Conservation (phyloP, 192 early-diverging fungal genomes). For the Backusella tarrabulga region DNA sequence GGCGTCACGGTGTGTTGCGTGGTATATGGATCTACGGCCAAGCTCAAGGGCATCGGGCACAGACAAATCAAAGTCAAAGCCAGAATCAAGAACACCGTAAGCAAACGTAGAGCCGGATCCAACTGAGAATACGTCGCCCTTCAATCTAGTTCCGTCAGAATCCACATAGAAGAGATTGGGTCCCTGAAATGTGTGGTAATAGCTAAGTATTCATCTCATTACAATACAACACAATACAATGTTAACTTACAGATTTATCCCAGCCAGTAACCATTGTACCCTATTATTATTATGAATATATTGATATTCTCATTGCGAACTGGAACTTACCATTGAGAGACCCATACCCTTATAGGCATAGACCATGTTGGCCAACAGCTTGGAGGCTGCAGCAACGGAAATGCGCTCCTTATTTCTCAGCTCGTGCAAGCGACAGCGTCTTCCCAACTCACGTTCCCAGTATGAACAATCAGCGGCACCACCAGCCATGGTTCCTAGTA, state of each 20-base stretch:
- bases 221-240: neutral
- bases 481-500: conserved; percentile 98
- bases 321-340: conserved; percentile 76
- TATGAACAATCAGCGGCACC: conserved; percentile 98
- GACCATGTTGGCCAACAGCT: conserved; percentile 95
- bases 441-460: conserved; percentile 97
- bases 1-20: conserved; percentile 94
- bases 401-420: conserved; percentile 98
- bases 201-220: neutral
- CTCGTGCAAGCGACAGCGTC: conserved; percentile 92
- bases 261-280: conserved; percentile 99
- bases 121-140: conserved; percentile 90
- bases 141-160: conserved; percentile 87
- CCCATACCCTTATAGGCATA: conserved; percentile 99
- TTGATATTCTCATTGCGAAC: neutral
- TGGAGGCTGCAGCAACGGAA: conserved; percentile 96
- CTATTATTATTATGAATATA: conserved; percentile 28
- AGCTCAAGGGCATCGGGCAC: conserved; percentile 88
- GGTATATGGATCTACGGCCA: conserved; percentile 89
- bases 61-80: conserved; percentile 79
- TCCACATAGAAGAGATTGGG: conserved; percentile 97
- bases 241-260: conserved; percentile 77
- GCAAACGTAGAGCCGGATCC: conserved; percentile 99
- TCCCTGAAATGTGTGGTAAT: conserved; percentile 48
- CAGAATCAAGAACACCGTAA: conserved; percentile 94